Conservation (phyloP, 2,329 filamentous ascomycete genomes). For the Arthrobotrys entomopaga region DNA sequence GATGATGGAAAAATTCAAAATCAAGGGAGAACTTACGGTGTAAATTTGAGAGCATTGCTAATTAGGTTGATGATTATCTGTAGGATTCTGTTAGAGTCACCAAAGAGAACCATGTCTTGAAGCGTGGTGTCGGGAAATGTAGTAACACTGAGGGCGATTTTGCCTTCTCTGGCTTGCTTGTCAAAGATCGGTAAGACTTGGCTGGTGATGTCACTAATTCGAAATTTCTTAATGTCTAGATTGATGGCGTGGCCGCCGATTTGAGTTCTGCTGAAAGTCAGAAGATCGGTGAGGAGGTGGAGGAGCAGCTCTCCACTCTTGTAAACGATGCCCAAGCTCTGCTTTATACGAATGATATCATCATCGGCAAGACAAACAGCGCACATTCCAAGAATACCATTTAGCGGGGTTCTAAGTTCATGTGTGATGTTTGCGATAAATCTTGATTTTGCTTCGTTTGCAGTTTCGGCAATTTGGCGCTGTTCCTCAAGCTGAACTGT, state of each 20-base stretch:
- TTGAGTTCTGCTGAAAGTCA: conserved; percentile 95
- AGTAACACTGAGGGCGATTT: conserved; percentile 76
- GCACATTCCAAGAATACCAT: conserved; percentile 94
- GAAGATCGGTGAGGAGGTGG: conserved; percentile 85
- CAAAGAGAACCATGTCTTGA: conserved; percentile 88
- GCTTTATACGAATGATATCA: conserved; percentile 80
- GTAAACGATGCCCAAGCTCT: conserved; percentile 86
- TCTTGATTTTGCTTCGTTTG: conserved; percentile 94
- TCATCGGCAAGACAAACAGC: conserved; percentile 93
- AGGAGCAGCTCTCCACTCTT: conserved; percentile 85
- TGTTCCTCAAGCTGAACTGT: conserved; percentile 88
- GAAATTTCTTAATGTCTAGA: conserved; percentile 85
- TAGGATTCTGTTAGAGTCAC: conserved; percentile 89
- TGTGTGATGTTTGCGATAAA: conserved; percentile 97
- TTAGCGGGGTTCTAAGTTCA: conserved; percentile 91
- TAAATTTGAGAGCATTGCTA: conserved; percentile 92
- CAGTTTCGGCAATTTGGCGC: conserved; percentile 68
- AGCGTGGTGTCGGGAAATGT: conserved; percentile 67
- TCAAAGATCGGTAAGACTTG: conserved; percentile 89
- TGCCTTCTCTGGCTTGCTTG: conserved; percentile 83
- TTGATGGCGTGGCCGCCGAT: conserved; percentile 76
- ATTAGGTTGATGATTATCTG: conserved; percentile 93
- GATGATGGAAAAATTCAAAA: background rate
- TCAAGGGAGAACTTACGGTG: conserved; percentile 65
- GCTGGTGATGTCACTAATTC: conserved; percentile 80